Conservation (phyloP, 2,329 filamentous ascomycete species). For the Paraphaeosphaeria minitans region DNA sequence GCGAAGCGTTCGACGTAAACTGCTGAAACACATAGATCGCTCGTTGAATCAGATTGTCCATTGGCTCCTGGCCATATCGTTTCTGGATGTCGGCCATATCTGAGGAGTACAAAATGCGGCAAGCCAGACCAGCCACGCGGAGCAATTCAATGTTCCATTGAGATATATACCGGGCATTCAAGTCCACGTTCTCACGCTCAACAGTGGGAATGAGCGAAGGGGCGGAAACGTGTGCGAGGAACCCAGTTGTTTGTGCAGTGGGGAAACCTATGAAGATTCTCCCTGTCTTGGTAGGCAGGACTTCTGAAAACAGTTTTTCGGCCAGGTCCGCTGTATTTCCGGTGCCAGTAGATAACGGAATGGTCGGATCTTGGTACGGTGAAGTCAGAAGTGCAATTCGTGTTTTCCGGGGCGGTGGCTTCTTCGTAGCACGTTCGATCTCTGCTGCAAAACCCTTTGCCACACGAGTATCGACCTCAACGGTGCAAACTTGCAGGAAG, state of each 20-base stretch:
- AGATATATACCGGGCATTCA: conserved; percentile 93
- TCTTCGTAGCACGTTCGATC: conserved; percentile 94
- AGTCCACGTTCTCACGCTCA: conserved; percentile 92
- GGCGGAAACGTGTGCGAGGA: conserved; percentile 91
- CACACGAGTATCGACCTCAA: conserved; percentile 78
- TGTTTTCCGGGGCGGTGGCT: conserved; percentile 87
- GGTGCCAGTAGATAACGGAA: conserved; percentile 62
- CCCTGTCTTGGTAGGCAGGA: conserved; percentile 86
- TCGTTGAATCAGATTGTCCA: conserved; percentile 73
- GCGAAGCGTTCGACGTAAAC: conserved; percentile 88
- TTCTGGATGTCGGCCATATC: conserved; percentile 71
- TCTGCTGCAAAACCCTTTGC: conserved; percentile 76
- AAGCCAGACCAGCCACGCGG: conserved; percentile 86
- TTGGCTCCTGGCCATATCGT: conserved; percentile 60
- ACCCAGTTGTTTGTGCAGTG: conserved; percentile 93
- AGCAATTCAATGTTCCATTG: conserved; percentile 96
- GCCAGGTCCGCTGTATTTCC: conserved; percentile 60
- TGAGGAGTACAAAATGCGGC: conserved; percentile 82
- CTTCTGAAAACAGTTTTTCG: conserved; percentile 84
- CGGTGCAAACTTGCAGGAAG: conserved; percentile 86
- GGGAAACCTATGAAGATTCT: conserved; percentile 97
- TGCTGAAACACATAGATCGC: conserved; percentile 84
- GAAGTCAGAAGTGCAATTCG: conserved; percentile 87
- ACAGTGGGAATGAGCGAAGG: conserved; percentile 97
- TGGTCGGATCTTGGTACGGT: conserved; percentile 80